These are phyloP conservation scores for Lactifluus subvellereus DNA, from an alignment of 768 basidiomycete genomes.

Conservation along the genomic window DNA sequence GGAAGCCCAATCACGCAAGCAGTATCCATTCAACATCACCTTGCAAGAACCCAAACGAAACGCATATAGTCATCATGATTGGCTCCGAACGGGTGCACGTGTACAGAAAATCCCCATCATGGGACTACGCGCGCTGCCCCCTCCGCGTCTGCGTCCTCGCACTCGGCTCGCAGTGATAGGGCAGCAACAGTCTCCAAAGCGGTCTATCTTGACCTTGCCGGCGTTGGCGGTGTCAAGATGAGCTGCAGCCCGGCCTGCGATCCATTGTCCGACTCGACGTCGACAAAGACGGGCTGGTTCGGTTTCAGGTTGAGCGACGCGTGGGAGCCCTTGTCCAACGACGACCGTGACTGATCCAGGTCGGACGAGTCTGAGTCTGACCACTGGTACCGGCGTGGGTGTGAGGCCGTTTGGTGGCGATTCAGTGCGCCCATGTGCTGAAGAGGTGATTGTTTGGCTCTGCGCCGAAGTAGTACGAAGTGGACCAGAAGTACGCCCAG, in stretches of 20 bases:
- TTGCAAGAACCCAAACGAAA: not conserved
- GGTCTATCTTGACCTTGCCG: not conserved
- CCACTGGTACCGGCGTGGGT: not conserved
- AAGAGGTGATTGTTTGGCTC: not conserved
- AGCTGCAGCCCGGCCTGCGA: conserved; percentile 14
- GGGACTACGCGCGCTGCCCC: no score
- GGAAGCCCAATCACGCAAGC: no score
- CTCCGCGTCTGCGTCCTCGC: no score
- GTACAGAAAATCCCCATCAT: not conserved
- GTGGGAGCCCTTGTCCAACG: not conserved
- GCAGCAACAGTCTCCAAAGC: no score
- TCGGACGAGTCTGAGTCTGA: conserved; percentile 1
- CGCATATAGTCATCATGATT: not conserved
- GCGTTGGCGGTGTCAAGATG: conserved; percentile 22
- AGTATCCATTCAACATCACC: no score
- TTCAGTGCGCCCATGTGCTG: not conserved
- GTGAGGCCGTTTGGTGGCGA: not conserved
- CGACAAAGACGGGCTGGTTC: conserved; percentile 20
- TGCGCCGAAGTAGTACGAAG: conserved; percentile 5
- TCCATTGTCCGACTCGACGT: conserved; percentile 12
- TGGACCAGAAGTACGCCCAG: conserved; percentile 5
- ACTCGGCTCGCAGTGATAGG: no score
- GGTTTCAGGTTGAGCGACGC: conserved; percentile 16
- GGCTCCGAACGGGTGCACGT: not conserved
- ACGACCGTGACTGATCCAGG: not conserved